These are phyloP conservation scores for Plasmodium vivax DNA, from an alignment of 169 alveolate species.

Conservation along the genomic window DNA sequence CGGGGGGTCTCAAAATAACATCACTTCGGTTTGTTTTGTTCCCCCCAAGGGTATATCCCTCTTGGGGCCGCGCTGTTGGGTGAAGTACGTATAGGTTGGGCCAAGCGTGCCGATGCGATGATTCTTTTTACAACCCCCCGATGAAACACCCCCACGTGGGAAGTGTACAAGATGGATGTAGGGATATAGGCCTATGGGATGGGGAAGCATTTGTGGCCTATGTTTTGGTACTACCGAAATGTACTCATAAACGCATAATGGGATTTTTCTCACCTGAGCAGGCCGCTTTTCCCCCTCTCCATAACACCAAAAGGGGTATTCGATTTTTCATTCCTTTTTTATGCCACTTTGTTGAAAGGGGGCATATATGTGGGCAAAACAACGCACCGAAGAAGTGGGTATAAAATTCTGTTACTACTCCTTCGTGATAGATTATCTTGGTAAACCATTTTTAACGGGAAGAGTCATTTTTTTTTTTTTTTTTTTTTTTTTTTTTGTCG, in stretches of 20 bases:
- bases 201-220: not conserved
- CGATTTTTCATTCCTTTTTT: not conserved
- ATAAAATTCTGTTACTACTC: not conserved
- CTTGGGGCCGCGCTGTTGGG: not conserved
- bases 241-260: too few species aligned
- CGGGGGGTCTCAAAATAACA: not conserved
- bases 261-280: not conserved
- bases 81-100: not conserved
- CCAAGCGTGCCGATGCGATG: not conserved
- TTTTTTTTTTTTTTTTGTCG: not conserved
- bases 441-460: not conserved
- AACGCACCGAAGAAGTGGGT: not conserved
- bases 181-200: not conserved
- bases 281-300: not conserved
- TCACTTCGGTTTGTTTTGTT: not conserved
- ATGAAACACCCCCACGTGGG: not conserved
- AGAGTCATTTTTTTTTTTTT: not conserved
- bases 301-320: not conserved
- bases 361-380: not conserved
- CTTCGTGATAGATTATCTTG: not conserved
- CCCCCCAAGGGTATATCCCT: not conserved
- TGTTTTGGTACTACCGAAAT: not conserved
- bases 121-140: not conserved
- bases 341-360: not conserved
- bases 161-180: not conserved